phyloP scores from a whole-genome alignment of 163 green algal species.

The Scenedesmus sp. region DNA sequence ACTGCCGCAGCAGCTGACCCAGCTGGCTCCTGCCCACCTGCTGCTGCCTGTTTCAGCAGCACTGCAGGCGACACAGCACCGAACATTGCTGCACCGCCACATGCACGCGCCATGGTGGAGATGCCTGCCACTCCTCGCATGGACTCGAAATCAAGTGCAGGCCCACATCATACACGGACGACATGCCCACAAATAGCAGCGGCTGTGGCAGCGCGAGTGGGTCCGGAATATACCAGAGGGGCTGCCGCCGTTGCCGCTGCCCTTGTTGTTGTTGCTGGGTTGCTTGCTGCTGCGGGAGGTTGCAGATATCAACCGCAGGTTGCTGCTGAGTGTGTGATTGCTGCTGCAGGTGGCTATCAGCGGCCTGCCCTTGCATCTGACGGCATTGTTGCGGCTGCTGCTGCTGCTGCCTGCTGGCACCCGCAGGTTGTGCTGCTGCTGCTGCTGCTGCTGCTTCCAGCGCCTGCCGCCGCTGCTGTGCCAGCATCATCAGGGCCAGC shows the following conservation, averaged over 20 bases:
- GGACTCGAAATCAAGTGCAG: conserved; percentile 45
- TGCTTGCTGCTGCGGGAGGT: not conserved
- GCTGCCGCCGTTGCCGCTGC: conserved; percentile 32
- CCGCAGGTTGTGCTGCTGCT: not conserved
- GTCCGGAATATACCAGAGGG: not conserved
- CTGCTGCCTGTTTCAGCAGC: conserved; percentile 20
- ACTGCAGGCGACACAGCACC: conserved; percentile 50
- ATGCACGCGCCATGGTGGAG: conserved; percentile 50
- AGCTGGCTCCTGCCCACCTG: not conserved
- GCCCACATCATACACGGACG: conserved; percentile 45
- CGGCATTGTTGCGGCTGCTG: conserved; percentile 19
- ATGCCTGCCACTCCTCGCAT: conserved; percentile 16
- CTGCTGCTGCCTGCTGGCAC: not conserved
- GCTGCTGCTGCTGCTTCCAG: conserved; percentile 26
- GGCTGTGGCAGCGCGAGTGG: conserved; percentile 17
- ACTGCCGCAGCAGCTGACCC: not conserved
- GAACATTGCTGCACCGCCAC: conserved; percentile 30
- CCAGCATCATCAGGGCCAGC: conserved; percentile 52
- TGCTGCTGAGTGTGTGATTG: conserved; percentile 3
- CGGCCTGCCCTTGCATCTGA: not conserved
- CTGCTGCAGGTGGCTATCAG: not conserved
- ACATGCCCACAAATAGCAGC: conserved; percentile 49
- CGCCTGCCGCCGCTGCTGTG: conserved; percentile 20
- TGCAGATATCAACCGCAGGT: not conserved
- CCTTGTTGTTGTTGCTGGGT: not conserved